phyloP scores from a whole-genome alignment of 2,329 filamentous ascomycete genomes.

The Zymoseptoria brevis region DNA sequence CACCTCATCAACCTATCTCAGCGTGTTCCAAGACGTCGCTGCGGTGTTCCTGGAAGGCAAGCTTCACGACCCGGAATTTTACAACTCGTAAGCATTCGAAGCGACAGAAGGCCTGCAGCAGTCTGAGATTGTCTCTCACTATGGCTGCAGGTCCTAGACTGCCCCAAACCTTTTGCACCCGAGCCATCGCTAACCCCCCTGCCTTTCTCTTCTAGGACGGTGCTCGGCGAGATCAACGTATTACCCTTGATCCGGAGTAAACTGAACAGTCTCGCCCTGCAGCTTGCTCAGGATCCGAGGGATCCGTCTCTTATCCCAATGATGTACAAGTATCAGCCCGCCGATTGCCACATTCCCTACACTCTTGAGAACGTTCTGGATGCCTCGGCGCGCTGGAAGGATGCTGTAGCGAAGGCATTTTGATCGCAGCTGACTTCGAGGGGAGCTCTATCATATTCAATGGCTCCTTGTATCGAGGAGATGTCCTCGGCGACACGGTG shows the following conservation, averaged over 20 bases:
- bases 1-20: not conserved
- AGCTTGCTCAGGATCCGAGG: not conserved
- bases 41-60: not conserved
- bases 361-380: not conserved
- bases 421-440: not conserved
- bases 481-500: not conserved
- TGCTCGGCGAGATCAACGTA: not conserved
- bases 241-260: not conserved
- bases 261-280: not conserved
- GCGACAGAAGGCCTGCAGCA: not conserved
- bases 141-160: not conserved
- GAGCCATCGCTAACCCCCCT: not conserved
- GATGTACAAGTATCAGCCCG: not conserved
- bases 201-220: not conserved
- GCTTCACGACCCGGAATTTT: not conserved
- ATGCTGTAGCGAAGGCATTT: not conserved
- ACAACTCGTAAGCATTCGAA: not conserved
- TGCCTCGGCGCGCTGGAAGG: not conserved
- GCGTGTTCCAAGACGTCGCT: not conserved
- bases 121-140: not conserved
- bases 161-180: not conserved
- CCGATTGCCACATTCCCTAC: not conserved
- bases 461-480: not conserved
- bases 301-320: not conserved
- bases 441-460: too few relatives aligned